Base-by-base conservation (phyloP, 1,284 basidiomycete genomes). In the Mrakiaceae sp. region DNA sequence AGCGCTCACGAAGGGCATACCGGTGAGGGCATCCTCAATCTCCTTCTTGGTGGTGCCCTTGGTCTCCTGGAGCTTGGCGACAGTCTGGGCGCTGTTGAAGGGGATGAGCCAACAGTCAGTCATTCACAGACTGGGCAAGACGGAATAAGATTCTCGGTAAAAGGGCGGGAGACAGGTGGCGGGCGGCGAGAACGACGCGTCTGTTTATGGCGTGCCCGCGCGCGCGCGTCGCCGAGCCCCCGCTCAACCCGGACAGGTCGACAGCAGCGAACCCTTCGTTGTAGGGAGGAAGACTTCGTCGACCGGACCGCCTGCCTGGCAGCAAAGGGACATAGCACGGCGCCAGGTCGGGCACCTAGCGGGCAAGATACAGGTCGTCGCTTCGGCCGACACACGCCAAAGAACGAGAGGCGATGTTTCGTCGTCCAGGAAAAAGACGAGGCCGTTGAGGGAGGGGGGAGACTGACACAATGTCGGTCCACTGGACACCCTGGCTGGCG, bases 381-480 rank as follows among this genome's bases (percentile, higher is more conserved):
- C 27, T 27, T 27, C 27, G 27, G 27, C 27, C 27, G 27, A 27
- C 27, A 27, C 27, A 2, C 27, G 27, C 16, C 16, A 58, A 58
- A 47, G 16, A 42, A 44, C 10, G 39, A 44, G 44, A n/a, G 16
- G 39, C 16, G 9, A 56, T 27, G 27, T 27, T 27, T 27, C 27
- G 27, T 27, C 27, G 27, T 27, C 27, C 27, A 2, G 27, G 27
- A 27, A 27, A 27, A 27, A 27, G 27, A 27, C 2, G 27, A 2
- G 27, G 27, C 27, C 27, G 27, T 27, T 27, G 27, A 27, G 27
- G 27, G 27, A 27, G 27, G 27, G 27, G 42, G 3, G n/a, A 68
- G 8, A 76, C 84, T 78, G 76, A 95, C 92, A 96, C 85, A 58
- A 94, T 84, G 78, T 98, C 96, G 4, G 93, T 98, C 85, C 93